These are phyloP conservation scores for Neoboletus subvelutipes DNA, from an alignment of 768 basidiomycete genomes.

Conservation along the genomic window DNA sequence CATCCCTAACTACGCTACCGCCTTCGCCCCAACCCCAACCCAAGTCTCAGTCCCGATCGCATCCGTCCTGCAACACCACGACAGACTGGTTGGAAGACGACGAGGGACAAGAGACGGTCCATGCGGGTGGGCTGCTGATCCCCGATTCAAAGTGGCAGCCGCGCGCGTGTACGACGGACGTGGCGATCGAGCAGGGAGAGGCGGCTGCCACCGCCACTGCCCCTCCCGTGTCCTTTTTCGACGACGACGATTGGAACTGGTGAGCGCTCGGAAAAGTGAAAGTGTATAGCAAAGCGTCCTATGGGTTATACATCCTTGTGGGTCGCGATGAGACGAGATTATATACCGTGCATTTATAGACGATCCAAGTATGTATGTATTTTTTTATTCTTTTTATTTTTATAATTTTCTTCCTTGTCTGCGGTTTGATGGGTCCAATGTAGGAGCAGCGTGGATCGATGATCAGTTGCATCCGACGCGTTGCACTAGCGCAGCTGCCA, in stretches of 20 bases:
- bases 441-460: no score
- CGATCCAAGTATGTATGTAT: background rate
- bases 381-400: background rate
- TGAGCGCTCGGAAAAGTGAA: slow-evolving; percentile 20
- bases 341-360: background rate
- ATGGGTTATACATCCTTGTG: background rate
- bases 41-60: background rate
- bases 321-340: background rate
- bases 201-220: no score
- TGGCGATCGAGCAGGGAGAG: no score
- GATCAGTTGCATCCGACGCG: no score
- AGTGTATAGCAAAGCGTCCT: background rate
- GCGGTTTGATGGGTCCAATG: no score
- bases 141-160: slow-evolving; percentile 29
- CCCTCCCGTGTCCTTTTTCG: slow-evolving; percentile 24
- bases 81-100: slow-evolving; percentile 40
- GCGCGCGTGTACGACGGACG: background rate
- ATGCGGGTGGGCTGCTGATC: slow-evolving; percentile 26
- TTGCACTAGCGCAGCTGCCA: no score
- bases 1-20: background rate
- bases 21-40: slow-evolving; percentile 6
- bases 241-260: slow-evolving; percentile 66
- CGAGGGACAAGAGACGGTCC: slow-evolving; percentile 28
- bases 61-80: slow-evolving; percentile 14
- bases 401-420: background rate